Percentiles rank a stretch among this genome's conserved stretches.
Evolutionary conservation across 768 basidiomycete species (phyloP).

Genomic region (Calocybe cyanea): DNA sequence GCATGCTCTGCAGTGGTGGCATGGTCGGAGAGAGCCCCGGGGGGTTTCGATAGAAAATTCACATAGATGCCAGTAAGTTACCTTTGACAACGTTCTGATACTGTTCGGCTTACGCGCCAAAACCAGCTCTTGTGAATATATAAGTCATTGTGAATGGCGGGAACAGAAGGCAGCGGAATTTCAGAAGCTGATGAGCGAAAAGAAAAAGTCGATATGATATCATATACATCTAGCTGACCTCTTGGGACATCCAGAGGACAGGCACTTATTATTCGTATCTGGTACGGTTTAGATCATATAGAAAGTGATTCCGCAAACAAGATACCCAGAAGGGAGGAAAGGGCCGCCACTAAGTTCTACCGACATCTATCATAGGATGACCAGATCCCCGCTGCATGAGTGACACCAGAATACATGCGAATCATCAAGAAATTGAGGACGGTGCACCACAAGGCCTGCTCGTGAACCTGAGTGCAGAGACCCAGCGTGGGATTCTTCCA

Average conservation of each 20-base stretch:
- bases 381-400: conserved; percentile 76
- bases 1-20: conserved; percentile 71
- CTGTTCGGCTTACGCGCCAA: not conserved
- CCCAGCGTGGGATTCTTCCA: conserved; percentile 23
- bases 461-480: conserved; percentile 19
- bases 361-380: conserved; percentile 54
- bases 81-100: conserved; percentile 22
- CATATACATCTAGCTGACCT: no score
- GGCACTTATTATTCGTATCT: not conserved
- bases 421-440: conserved; percentile 81
- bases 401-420: conserved; percentile 90
- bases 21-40: conserved; percentile 58
- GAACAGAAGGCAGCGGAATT: conserved; percentile 46
- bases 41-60: conserved; percentile 65
- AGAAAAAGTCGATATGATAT: no score
- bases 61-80: conserved; percentile 62
- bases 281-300: not conserved
- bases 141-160: conserved; percentile 78
- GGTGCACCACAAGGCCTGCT: conserved; percentile 25
- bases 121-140: conserved; percentile 59
- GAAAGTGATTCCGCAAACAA: no score
- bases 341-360: not conserved
- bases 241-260: no score
- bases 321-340: no score
- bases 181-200: conserved; percentile 4